These are phyloP conservation scores for Geotrichum restrictum DNA, from an alignment of 1,139 yeast species.

Conservation along the genomic window DNA sequence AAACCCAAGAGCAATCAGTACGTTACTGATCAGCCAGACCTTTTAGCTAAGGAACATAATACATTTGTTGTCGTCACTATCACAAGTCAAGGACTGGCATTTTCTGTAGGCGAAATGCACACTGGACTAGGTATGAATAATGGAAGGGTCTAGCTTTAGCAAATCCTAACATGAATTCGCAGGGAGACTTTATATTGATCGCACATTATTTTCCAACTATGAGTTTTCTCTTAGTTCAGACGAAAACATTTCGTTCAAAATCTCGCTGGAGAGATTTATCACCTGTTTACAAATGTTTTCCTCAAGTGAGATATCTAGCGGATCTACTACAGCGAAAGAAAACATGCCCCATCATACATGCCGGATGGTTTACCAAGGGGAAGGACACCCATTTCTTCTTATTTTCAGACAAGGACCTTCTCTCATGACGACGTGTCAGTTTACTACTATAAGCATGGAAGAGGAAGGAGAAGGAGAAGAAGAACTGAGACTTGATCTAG, in stretches of 20 bases:
- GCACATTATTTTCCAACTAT: constrained; percentile 6
- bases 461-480: constrained; percentile 19
- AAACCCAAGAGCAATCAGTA: constrained; percentile 14
- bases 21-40: background rate
- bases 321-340: background rate
- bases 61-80: constrained; percentile 25
- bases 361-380: constrained; percentile 46
- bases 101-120: constrained; percentile 32
- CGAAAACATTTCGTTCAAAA: constrained; percentile 25
- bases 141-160: constrained; percentile 14
- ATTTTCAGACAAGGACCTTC: constrained; percentile 63
- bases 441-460: constrained; percentile 49
- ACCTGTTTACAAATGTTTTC: constrained; percentile 33
- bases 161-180: background rate
- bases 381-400: constrained; percentile 62
- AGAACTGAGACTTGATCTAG: constrained; percentile 38
- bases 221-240: constrained; percentile 11
- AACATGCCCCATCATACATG: constrained; percentile 24
- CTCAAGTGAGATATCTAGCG: constrained; percentile 3
- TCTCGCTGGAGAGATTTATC: constrained; percentile 30
- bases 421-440: constrained; percentile 68
- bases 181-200: constrained; percentile 8
- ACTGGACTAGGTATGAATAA: constrained; percentile 29
- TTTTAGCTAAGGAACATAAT: background rate
- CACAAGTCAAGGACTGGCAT: constrained; percentile 32